Base-by-base conservation (phyloP, 345 rosid species). In the Pseudoturritis turrita region DNA sequence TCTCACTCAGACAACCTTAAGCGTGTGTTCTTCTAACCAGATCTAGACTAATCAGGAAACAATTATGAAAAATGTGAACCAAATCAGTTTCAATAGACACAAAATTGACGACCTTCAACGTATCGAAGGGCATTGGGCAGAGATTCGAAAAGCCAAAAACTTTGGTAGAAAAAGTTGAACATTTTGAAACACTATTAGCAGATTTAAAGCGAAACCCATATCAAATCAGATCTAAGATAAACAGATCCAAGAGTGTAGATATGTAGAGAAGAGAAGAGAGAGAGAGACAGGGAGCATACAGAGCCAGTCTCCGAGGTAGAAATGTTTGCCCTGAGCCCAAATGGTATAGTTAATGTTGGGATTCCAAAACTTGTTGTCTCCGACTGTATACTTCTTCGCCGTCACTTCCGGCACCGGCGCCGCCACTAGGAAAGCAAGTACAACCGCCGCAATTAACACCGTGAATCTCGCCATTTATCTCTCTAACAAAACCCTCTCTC, bases 271-370 rank as follows among this genome's bases (percentile, higher is more conserved):
- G 23, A 33, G 25, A 49, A 23, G 68, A 23, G 55, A 51, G 55
- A 11, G 45, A n/a, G 67, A 14, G 44, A 58, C 46, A 65, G 50
- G 44, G 77, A 59, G 39, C 89, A 54, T 84, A 94, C 98, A 89
- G 63, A 94, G 98, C 97, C 98, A 94, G 78, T 94, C 97, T 0
- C 87, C 98, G 76, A 86, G 83, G 83, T 87, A 85, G 78, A 94
- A 94, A 36, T 88, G 93, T 56, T 84, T 91, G 73, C 65, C 88
- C 70, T 85, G 72, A 75, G 91, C 91, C 97, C 97, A 94, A 9
- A 82, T 53, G 21, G 91, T 91, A 69, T 88, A 91, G 89, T 91
- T 90, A 23, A 88, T 83, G 80, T 83, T 87, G 47, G 71, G 73
- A 45, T 78, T 80, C 98, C 98, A 94, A 9, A 83, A 86, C 81